Evolutionary conservation across 768 basidiomycete genomes (phyloP).

Genomic region (Hirschioporus abietinus): DNA sequence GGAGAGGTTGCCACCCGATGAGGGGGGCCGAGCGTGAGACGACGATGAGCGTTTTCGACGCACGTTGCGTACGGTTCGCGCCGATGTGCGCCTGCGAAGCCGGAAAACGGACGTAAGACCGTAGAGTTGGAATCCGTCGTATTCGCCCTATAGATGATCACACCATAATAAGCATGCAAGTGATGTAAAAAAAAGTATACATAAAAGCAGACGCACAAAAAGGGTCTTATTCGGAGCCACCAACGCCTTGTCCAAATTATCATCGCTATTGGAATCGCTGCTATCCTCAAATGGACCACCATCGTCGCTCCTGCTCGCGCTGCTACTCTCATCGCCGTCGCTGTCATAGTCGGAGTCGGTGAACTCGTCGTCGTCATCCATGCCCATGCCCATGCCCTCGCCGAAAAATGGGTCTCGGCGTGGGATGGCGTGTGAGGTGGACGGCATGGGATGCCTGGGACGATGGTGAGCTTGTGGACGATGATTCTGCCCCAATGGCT

Average conservation of each 20-base stretch:
- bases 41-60: not conserved
- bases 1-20: not conserved
- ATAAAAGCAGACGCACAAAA: not conserved
- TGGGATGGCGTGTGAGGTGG: not conserved
- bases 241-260: not conserved
- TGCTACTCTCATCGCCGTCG: not conserved
- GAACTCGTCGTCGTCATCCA: not conserved
- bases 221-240: not conserved
- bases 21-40: not conserved
- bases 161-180: no score
- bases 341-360: not conserved
- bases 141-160: not conserved
- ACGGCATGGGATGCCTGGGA: not conserved
- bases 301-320: not conserved
- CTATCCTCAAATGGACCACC: not conserved
- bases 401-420: not conserved
- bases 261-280: not conserved
- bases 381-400: conserved; percentile 1
- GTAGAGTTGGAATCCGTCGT: conserved; percentile 1
- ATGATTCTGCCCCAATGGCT: not conserved
- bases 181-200: not conserved
- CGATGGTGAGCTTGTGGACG: not conserved
- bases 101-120: not conserved
- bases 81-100: not conserved
- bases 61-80: not conserved